phyloP scores from a whole-genome alignment of 805 yeast genomes.

The Zygotorulaspora danielsina region DNA sequence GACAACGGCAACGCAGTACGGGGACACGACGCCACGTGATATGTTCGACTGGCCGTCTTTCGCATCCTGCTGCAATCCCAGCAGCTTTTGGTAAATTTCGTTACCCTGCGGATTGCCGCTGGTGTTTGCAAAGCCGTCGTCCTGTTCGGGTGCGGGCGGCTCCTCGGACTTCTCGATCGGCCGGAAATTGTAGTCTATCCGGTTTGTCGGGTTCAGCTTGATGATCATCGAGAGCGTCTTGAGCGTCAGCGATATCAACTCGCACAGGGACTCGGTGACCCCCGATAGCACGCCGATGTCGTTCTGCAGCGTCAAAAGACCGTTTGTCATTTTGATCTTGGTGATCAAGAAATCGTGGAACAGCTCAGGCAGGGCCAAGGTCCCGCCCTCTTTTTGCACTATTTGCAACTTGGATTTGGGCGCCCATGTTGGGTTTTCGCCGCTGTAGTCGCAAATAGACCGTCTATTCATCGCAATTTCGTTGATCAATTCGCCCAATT shows the following conservation, averaged over 20 bases:
- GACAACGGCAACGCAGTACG: constrained; percentile 28
- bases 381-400: constrained; percentile 4
- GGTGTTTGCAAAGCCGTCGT: background rate
- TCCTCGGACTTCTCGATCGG: constrained; percentile 10
- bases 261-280: constrained; percentile 22
- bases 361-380: constrained; percentile 9
- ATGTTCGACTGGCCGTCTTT: constrained; percentile 13
- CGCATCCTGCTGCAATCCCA: constrained; percentile 25
- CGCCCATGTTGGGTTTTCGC: constrained; percentile 14
- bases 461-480: constrained; percentile 26
- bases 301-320: constrained; percentile 16
- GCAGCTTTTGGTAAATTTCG: constrained; percentile 29
- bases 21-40: constrained; percentile 29
- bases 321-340: constrained; percentile 21
- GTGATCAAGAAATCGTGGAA: constrained; percentile 22
- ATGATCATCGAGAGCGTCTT: constrained; percentile 25
- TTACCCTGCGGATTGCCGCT: constrained; percentile 11
- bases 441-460: constrained; percentile 16
- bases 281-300: constrained; percentile 14
- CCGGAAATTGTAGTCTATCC: constrained; percentile 27
- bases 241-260: constrained; percentile 23
- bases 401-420: constrained; percentile 9
- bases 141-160: background rate
- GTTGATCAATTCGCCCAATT: constrained; percentile 27
- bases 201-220: constrained; percentile 32